Evolutionary conservation across 805 yeast genomes (phyloP), one percentile per base, ranked within the genome.

Genomic region (Kluyveromyces dobzhanskii): DNA sequence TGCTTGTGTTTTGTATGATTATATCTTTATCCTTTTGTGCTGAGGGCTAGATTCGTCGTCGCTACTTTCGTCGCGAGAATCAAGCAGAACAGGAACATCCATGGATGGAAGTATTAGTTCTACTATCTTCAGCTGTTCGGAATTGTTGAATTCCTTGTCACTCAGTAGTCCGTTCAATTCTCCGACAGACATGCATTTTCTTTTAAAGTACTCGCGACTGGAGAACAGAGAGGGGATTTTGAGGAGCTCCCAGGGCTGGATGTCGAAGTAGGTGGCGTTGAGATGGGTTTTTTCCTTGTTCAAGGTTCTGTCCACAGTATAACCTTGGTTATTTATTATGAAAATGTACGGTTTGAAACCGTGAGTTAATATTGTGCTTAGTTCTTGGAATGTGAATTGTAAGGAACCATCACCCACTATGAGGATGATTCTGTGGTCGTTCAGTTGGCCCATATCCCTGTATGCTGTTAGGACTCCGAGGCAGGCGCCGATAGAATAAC

Each of bases 321-420:
- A 78, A 30, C 85, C 85, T 43, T 71, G 75, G 48, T 78, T 78
- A 59, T 78, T 78, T 57, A 78, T 64, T 17, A 78, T 63, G 40
- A 78, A 71, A 21, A 78, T 59, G 46, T 75, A 75, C 21, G 85
- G 84, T 21, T 65, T 71, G 36, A 73, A 63, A 13, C 69, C 64
- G 67, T 75, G 68, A 39, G 71, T 65, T 30, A 75, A 53, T 71
- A 75, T 73, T 18, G 81, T 72, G 4, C 80, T 71, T 39, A 78
- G 61, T 52, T 78, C 85, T 48, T 77, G 81, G 24, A 73, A 80
- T 0, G 85, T 76, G 51, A 78, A 65, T 56, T 78, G 84, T 33
- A 79, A 67, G 10, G 84, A 78, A 38, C 84, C 85, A 51, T 78
- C 85, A 47, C 85, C 85, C 30, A 78, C 73, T 48, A 78, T 74